Evolutionary conservation across 2,329 filamentous ascomycete species (phyloP).

Genomic region (Macrophomina tecta): DNA sequence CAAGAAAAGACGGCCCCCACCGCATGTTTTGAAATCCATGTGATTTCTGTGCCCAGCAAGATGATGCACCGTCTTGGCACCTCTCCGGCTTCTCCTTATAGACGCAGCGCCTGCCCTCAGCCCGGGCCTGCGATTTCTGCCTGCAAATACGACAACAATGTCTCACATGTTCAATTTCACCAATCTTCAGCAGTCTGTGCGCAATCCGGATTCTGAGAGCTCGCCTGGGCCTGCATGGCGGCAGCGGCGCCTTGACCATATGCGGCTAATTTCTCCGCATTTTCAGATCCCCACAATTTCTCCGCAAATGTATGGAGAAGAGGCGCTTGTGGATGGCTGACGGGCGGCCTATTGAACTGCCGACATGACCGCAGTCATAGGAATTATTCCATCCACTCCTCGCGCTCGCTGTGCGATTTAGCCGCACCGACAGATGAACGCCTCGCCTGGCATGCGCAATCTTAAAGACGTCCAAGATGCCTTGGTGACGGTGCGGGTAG

Average conservation of each 20-base stretch:
- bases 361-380: not conserved
- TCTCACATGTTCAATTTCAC: not conserved
- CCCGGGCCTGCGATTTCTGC: too few species aligned
- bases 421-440: not conserved
- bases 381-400: conserved; percentile 26
- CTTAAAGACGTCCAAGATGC: not conserved
- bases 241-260: conserved; percentile 6
- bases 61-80: too few species aligned
- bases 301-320: not conserved
- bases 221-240: not conserved
- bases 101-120: too few species aligned
- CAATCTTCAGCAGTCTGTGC: not conserved
- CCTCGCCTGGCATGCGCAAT: not conserved
- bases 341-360: not conserved
- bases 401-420: conserved; percentile 1
- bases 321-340: not conserved
- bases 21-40: too few species aligned
- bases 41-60: too few species aligned
- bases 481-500: not conserved
- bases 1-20: too few species aligned
- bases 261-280: conserved; percentile 15
- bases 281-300: not conserved
- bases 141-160: too few species aligned
- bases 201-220: not conserved
- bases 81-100: too few species aligned